Conservation (phyloP, 192 early-diverging fungal species). For the Coemansia furcata region DNA sequence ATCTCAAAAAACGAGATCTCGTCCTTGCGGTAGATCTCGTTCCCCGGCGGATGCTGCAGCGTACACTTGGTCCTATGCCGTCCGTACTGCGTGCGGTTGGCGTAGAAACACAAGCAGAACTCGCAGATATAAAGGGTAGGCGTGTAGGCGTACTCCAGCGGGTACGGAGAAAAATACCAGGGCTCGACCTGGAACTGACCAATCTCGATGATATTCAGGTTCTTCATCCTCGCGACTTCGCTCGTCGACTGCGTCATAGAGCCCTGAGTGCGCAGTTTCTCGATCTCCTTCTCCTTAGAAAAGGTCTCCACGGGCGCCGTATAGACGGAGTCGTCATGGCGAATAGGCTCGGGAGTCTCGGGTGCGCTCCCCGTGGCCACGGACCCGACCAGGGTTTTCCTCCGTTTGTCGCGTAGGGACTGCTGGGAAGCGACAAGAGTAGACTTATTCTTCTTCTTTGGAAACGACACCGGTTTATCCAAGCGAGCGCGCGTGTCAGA, state of each 20-base stretch:
- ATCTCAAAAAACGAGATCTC: slow-evolving; percentile 97
- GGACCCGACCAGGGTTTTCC: slow-evolving; percentile 52
- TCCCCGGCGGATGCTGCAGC: slow-evolving; percentile 94
- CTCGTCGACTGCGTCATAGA: slow-evolving; percentile 97
- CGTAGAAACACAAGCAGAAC: slow-evolving; percentile 88
- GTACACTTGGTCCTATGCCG: slow-evolving; percentile 87
- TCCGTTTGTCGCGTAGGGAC: slow-evolving; percentile 45
- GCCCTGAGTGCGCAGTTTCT: slow-evolving; percentile 87
- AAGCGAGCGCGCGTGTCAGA: slow-evolving; percentile 61
- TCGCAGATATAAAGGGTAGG: slow-evolving; percentile 92
- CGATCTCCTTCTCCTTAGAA: slow-evolving; percentile 95
- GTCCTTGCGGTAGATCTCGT: slow-evolving; percentile 96
- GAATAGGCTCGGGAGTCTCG: slow-evolving; percentile 41
- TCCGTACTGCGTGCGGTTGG: slow-evolving; percentile 67
- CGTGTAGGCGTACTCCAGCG: slow-evolving; percentile 76
- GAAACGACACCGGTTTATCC: slow-evolving; percentile 67
- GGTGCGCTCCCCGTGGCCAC: slow-evolving; percentile 42
- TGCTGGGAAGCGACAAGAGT: slow-evolving; percentile 22
- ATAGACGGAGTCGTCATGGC: slow-evolving; percentile 45
- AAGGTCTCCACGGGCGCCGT: slow-evolving; percentile 55
- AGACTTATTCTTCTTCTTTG: slow-evolving; percentile 60
- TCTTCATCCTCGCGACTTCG: slow-evolving; percentile 93
- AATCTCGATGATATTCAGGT: slow-evolving; percentile 90
- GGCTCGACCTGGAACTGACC: slow-evolving; percentile 90
- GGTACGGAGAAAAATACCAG: slow-evolving; percentile 99